Percentiles rank a stretch among this genome's conserved stretches.
Evolutionary conservation across 129 eudicot genomes (phyloP).

Genomic region (Erigeron canadensis): DNA sequence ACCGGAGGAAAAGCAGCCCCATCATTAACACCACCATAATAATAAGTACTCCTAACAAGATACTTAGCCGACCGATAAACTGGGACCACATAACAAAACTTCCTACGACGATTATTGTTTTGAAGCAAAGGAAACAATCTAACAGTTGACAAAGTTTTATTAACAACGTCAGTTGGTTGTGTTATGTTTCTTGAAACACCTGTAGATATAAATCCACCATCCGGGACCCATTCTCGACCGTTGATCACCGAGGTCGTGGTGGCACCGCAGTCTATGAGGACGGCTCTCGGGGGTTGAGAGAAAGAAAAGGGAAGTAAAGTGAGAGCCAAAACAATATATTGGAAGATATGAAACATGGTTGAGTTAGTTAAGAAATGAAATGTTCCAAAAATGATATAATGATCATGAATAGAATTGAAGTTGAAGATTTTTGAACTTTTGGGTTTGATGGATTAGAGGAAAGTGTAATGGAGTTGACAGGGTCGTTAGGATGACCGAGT

Average conservation of each 20-base stretch:
- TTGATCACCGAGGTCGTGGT: slow-evolving; percentile 25
- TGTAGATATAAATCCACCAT: slow-evolving; percentile 42
- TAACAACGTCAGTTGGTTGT: not conserved
- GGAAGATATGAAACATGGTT: slow-evolving; percentile 30
- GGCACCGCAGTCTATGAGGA: slow-evolving; percentile 71
- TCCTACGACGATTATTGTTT: slow-evolving; percentile 36
- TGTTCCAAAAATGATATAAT: not conserved
- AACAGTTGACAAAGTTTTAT: slow-evolving; percentile 52
- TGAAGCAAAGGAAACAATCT: slow-evolving; percentile 62
- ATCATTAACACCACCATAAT: slow-evolving; percentile 75
- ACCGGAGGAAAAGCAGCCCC: slow-evolving; percentile 54
- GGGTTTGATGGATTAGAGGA: slow-evolving; percentile 21
- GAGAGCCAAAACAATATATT: slow-evolving; percentile 41
- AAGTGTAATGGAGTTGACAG: slow-evolving; percentile 45
- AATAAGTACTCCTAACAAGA: slow-evolving; percentile 73
- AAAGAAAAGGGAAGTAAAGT: slow-evolving; percentile 38
- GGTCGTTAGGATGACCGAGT: slow-evolving; percentile 43
- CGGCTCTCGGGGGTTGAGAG: slow-evolving; percentile 48
- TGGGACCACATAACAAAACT: slow-evolving; percentile 78
- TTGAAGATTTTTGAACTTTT: not conserved
- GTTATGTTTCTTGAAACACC: slow-evolving; percentile 47
- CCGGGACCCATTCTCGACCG: slow-evolving; percentile 60
- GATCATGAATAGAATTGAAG: not conserved
- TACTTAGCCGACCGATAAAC: slow-evolving; percentile 51
- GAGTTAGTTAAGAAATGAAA: slow-evolving; percentile 4